Evolutionary conservation across 169 alveolate species (phyloP).

Genomic region (Eimeria praecox): DNA sequence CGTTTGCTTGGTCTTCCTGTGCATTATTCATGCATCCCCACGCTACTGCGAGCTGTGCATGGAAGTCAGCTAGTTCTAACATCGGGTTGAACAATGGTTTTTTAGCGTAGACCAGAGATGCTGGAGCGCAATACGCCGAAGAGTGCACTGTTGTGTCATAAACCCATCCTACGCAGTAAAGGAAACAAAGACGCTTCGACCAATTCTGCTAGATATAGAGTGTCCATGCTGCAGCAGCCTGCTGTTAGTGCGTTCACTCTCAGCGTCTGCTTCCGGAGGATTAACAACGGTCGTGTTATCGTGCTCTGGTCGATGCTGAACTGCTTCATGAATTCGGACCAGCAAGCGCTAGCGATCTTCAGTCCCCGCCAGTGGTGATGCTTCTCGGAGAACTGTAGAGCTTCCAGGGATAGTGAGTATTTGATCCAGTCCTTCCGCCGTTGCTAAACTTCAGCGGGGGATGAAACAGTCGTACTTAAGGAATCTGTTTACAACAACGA

Average conservation of each 20-base stretch:
- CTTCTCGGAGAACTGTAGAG: not conserved
- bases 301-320: not conserved
- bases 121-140: not conserved
- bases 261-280: not conserved
- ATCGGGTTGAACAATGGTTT: not conserved
- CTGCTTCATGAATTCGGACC: not conserved
- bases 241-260: not conserved
- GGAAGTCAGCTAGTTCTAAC: not conserved
- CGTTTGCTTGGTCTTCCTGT: too few species aligned
- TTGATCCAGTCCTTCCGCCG: not conserved
- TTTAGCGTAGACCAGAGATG: not conserved
- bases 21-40: too few species aligned
- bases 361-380: not conserved
- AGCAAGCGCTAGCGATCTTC: not conserved
- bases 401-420: not conserved
- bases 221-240: not conserved
- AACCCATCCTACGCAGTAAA: not conserved
- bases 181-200: not conserved
- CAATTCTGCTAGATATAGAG: not conserved
- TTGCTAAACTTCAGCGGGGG: not conserved
- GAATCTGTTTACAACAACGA: not conserved
- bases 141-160: not conserved
- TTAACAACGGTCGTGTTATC: not conserved
- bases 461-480: not conserved
- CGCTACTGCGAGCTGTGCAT: too few species aligned